phyloP scores from a whole-genome alignment of 345 rosid species.

The Mallotus nudiflorus region DNA sequence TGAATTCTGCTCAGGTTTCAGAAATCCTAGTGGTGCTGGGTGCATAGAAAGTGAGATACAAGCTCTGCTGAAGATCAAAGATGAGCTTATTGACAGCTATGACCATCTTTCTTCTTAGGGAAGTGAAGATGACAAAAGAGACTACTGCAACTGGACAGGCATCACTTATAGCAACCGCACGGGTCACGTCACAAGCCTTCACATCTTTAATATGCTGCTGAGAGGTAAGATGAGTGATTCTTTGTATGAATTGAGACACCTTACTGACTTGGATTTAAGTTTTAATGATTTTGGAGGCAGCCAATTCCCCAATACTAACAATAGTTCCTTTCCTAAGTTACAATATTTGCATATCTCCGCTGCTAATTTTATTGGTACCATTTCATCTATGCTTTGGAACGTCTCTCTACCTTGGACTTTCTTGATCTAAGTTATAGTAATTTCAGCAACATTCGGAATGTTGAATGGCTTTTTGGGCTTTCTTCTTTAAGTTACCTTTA shows the following conservation, averaged over 20 bases:
- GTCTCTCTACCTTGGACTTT: conserved; percentile 18
- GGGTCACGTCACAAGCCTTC: too few relatives aligned
- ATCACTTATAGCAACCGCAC: conserved; percentile 14
- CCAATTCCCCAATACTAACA: background rate
- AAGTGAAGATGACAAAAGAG: background rate
- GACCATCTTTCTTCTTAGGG: conserved; percentile 12
- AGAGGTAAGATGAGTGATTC: background rate
- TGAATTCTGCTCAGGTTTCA: too few relatives aligned
- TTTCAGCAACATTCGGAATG: background rate
- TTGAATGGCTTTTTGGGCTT: conserved; percentile 12
- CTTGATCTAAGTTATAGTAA: conserved; percentile 11
- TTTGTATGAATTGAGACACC: background rate
- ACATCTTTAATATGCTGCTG: too few relatives aligned
- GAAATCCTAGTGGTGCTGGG: background rate
- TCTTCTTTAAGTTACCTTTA: background rate
- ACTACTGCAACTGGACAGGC: conserved; percentile 23
- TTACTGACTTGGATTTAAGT: conserved; percentile 1
- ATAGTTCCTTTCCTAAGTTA: background rate
- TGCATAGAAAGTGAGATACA: conserved; percentile 2
- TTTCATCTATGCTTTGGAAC: conserved; percentile 10
- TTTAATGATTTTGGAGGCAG: background rate
- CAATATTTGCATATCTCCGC: background rate
- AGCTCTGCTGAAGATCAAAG: conserved; percentile 14
- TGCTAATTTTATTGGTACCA: background rate
- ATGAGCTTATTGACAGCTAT: background rate